Evolutionary conservation across 2,329 filamentous ascomycete genomes (phyloP).

Genomic region (Hymenoscyphus infarciens): DNA sequence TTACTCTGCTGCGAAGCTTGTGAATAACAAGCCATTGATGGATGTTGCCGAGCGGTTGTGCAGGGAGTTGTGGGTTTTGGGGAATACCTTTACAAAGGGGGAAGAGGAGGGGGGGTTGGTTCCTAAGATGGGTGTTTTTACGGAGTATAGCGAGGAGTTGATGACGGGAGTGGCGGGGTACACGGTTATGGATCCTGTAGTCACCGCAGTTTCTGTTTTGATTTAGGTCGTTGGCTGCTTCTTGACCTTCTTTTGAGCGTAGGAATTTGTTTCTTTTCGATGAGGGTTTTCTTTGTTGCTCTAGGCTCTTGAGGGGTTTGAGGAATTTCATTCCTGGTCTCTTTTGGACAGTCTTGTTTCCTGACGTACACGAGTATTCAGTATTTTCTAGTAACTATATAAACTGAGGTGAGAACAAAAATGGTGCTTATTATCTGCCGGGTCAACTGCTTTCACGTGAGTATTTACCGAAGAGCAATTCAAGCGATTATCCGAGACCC

Average conservation of each 20-base stretch:
- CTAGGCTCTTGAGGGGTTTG: no score
- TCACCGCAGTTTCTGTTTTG: constrained; percentile 2
- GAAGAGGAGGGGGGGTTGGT: not conserved
- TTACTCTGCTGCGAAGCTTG: not conserved
- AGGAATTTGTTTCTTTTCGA: no score
- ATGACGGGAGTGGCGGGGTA: not conserved
- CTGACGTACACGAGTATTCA: no score
- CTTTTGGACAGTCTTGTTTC: no score
- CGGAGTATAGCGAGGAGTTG: not conserved
- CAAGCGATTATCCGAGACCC: no score
- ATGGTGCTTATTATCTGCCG: no score
- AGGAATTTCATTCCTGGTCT: no score
- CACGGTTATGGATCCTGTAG: not conserved
- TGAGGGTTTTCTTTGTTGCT: no score
- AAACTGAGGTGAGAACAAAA: no score
- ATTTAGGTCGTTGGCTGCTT: not conserved
- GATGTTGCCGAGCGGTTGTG: not conserved
- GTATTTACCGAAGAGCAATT: no score
- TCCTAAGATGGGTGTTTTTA: not conserved
- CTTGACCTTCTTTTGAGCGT: not conserved
- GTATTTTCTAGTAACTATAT: no score
- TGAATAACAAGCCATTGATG: not conserved
- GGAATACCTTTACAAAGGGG: not conserved
- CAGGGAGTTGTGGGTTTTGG: not conserved
- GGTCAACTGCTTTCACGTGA: no score